phyloP scores from a whole-genome alignment of 2,329 filamentous ascomycete genomes.

The Pseudonectria foliicola region DNA sequence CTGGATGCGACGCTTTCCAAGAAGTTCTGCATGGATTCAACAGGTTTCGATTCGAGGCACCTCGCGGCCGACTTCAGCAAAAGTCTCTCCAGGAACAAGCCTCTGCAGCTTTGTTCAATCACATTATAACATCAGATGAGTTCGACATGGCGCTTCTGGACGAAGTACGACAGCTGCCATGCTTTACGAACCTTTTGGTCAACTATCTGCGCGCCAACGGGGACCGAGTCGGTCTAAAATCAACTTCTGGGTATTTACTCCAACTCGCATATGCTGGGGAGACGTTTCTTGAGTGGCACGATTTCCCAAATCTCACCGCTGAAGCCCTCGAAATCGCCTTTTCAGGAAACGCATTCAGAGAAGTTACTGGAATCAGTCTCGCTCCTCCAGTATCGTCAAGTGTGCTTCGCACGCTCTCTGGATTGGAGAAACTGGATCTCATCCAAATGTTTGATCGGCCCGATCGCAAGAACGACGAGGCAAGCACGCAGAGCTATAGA shows the following conservation, averaged over 20 bases:
- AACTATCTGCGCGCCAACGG: background rate
- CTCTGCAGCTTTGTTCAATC: background rate
- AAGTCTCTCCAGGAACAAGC: constrained; percentile 1
- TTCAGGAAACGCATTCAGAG: background rate
- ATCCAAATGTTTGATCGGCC: constrained; percentile 3
- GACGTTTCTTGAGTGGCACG: constrained; percentile 1
- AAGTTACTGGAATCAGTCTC: background rate
- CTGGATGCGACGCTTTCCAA: too few species aligned
- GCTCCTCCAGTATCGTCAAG: background rate
- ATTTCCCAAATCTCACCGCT: background rate
- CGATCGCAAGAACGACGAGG: background rate
- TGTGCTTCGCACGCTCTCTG: constrained; percentile 2
- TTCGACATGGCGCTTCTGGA: constrained; percentile 1
- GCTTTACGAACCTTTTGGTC: background rate
- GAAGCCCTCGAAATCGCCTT: constrained; percentile 1
- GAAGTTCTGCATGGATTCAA: too few species aligned
- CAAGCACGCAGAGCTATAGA: background rate
- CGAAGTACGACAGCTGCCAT: background rate
- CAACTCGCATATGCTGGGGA: constrained; percentile 1
- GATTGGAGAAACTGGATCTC: background rate
- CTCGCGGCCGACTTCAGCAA: background rate
- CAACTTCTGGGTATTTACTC: background rate
- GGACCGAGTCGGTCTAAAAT: background rate
- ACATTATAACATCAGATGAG: background rate
- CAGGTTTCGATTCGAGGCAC: too few species aligned